A percentile compares a stretch with the other conserved stretches of the same genome.
Evolutionary conservation across 2,329 filamentous ascomycete species (phyloP).

Genomic region (Monilinia laxa): DNA sequence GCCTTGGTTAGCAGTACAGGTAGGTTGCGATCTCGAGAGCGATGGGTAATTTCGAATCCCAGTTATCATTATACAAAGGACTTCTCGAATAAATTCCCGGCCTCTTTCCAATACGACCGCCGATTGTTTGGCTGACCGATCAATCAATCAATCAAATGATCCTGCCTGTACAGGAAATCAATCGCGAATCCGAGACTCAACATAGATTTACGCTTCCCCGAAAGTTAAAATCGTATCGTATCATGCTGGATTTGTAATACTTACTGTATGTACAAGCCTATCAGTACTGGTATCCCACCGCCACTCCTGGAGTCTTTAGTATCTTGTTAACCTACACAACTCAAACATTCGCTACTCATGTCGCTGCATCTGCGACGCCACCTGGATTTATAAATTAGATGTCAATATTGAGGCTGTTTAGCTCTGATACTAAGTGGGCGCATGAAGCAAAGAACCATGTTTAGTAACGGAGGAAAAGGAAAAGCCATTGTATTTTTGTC

Average conservation of each 20-base stretch:
- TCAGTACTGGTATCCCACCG: slow-evolving; percentile 7
- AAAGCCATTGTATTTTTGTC: background rate
- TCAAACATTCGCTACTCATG: background rate
- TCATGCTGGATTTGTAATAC: background rate
- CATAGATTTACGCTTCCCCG: background rate
- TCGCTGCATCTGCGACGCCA: background rate
- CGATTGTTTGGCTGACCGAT: background rate
- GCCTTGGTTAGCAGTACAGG: background rate
- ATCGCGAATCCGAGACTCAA: background rate
- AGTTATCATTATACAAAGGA: background rate
- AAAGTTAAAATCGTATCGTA: background rate
- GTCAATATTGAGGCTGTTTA: slow-evolving; percentile 19
- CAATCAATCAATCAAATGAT: background rate
- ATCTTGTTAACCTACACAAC: background rate
- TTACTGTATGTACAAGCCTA: background rate
- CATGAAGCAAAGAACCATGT: background rate
- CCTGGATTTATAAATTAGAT: background rate
- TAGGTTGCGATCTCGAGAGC: background rate
- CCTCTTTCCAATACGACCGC: background rate
- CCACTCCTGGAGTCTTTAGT: background rate
- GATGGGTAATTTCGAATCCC: background rate
- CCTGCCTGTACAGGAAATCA: no score
- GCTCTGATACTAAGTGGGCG: slow-evolving; percentile 9
- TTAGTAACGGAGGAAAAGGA: background rate
- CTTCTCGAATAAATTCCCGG: background rate